phyloP scores from a whole-genome alignment of 163 green algal species.

The Scenedesmus sp. region DNA sequence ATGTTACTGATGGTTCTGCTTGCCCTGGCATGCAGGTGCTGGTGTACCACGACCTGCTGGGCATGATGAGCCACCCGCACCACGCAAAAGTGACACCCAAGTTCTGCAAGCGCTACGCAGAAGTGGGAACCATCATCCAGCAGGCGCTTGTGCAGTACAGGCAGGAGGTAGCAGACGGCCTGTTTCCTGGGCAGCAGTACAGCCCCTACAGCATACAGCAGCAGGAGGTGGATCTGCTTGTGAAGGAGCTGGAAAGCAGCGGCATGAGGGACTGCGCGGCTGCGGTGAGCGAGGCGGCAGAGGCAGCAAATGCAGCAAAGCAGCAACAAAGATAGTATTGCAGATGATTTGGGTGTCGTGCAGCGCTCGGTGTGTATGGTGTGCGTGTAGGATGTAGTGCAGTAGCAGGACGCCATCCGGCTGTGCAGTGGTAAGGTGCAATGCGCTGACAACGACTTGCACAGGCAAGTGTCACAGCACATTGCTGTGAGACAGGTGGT shows the following conservation, averaged over 20 bases:
- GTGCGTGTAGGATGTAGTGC: no score
- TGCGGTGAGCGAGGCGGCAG: conserved; percentile 53
- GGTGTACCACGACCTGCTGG: conserved; percentile 99
- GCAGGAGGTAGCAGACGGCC: conserved; percentile 67
- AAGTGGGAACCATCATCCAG: conserved; percentile 83
- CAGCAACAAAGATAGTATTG: background rate
- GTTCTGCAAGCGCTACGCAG: conserved; percentile 96
- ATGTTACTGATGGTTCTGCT: no score
- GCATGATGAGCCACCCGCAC: conserved; percentile 99
- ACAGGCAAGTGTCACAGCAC: no score
- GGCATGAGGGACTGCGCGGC: conserved; percentile 65
- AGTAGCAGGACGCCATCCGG: no score
- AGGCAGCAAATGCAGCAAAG: background rate
- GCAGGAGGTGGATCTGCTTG: conserved; percentile 66
- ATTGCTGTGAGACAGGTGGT: no score
- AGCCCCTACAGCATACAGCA: conserved; percentile 89
- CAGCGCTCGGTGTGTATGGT: background rate
- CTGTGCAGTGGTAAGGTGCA: no score
- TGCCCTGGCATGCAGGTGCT: conserved; percentile 85
- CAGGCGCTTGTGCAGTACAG: conserved; percentile 79
- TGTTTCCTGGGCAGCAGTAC: conserved; percentile 74
- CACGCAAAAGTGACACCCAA: conserved; percentile 97
- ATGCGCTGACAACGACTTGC: no score
- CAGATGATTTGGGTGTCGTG: background rate
- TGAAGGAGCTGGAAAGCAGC: conserved; percentile 52